Evolutionary conservation across 75 land plant species (phyloP), one percentile per base, ranked within the genome.

Genomic region (Pinus taeda): DNA sequence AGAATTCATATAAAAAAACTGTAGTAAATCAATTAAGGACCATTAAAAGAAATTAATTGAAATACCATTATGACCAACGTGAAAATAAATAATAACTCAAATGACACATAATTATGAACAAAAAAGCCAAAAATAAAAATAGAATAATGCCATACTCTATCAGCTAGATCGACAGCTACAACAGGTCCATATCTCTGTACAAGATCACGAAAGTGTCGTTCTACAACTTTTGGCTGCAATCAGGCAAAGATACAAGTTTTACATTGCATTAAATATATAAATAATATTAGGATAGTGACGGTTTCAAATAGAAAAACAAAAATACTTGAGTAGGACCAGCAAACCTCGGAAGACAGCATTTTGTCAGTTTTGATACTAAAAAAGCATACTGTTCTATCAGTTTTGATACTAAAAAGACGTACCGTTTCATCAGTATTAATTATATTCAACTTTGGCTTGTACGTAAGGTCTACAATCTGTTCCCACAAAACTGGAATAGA

Each of bases 401-500:
- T 86, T 76, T 87, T 80, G 53, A 90, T 82, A 26, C 14, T 53
- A 60, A 15, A 6, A 33, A 72, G 36, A 57, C 79, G 49, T 87
- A 97, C 99, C 72, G 88, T 85, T 64, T 95, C 88, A 57, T 93
- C 99, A 62, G 80, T 86, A 77, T 87, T 80, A 53, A 90, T 82
- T 36, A 97, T 80, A 58, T 83, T 88, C 12, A 97, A 84, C 33
- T 78, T 86, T 57, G 99, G 99, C 79, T 95, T 97, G 79, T 97
- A 97, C 57, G 93, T 89, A 80, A 97, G 91, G 81, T 97, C 99
- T 76, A 97, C 99, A 80, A 97, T 93, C 73, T 97, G 99, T 87
- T 97, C 96, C 99, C 99, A 97, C 11, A 97, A 85, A 36, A 97
- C 90, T 61, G 99, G 99, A 83, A 97, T 88, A 53, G 99, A 97